phyloP scores from a whole-genome alignment of 306 rosid genomes.

The Quillaja saponaria region DNA sequence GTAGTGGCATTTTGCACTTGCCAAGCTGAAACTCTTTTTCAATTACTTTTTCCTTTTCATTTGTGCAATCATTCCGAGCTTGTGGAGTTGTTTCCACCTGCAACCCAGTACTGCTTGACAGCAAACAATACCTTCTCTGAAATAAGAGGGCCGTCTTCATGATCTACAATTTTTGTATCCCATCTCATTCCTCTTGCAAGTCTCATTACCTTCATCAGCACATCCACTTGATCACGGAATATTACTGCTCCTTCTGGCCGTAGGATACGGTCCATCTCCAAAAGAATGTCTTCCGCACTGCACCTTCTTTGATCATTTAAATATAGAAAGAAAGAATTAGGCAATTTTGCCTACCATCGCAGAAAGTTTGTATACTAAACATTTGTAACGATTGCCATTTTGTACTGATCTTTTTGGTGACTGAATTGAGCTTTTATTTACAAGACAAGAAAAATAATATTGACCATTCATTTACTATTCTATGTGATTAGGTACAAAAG shows the following conservation, averaged over 20 bases:
- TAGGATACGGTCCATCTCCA: conserved; percentile 83
- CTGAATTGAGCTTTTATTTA: too few species aligned
- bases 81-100: conserved; percentile 49
- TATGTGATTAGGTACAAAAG: background rate
- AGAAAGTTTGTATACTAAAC: conserved; percentile 10
- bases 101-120: conserved; percentile 81
- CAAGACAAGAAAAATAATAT: background rate
- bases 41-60: conserved; percentile 6
- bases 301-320: conserved; percentile 54
- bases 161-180: conserved; percentile 70
- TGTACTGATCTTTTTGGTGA: conserved; percentile 12
- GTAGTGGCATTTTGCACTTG: conserved; percentile 10
- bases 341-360: conserved; percentile 10
- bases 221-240: conserved; percentile 62
- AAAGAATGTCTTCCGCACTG: conserved; percentile 55
- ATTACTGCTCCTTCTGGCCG: conserved; percentile 85
- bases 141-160: conserved; percentile 76
- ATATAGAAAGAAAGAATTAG: conserved; percentile 11
- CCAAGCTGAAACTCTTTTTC: conserved; percentile 15
- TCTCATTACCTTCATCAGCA: conserved; percentile 55
- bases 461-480: conserved; percentile 10
- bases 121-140: conserved; percentile 69
- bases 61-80: conserved; percentile 33
- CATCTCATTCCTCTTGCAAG: conserved; percentile 75
- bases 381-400: background rate